These are phyloP conservation scores for Xylaria telfairii DNA, from an alignment of 495 filamentous ascomycete genomes.

Conservation along the genomic window DNA sequence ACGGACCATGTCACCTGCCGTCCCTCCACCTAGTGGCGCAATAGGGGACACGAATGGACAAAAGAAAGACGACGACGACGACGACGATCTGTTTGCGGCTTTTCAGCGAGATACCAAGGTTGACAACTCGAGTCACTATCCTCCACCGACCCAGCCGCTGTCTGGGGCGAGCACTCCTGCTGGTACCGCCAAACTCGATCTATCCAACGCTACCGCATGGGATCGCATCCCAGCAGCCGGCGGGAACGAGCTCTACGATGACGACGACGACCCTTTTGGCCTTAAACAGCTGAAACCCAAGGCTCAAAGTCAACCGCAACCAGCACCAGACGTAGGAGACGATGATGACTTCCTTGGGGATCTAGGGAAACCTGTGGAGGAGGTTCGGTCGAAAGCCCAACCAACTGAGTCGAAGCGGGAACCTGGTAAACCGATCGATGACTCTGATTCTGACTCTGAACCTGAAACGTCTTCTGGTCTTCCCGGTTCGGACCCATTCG, in stretches of 20 bases:
- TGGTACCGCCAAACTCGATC: conserved; percentile 31
- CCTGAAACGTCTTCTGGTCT: conserved; percentile 36
- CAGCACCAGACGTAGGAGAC: conserved; percentile 64
- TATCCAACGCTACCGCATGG: conserved; percentile 41
- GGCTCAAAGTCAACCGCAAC: conserved; percentile 39
- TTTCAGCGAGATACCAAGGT: conserved; percentile 65
- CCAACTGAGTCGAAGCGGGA: conserved; percentile 44
- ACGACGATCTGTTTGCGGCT: conserved; percentile 67
- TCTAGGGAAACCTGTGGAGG: conserved; percentile 84
- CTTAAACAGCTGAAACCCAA: conserved; percentile 67
- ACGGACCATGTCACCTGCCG: conserved; percentile 40
- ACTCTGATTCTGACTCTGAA: conserved; percentile 50
- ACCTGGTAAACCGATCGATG: conserved; percentile 53
- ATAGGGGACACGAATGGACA: conserved; percentile 39
- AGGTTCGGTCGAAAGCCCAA: conserved; percentile 58
- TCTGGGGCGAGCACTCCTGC: conserved; percentile 37
- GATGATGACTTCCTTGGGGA: conserved; percentile 92
- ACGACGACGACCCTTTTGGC: conserved; percentile 88
- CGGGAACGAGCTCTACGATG: conserved; percentile 38
- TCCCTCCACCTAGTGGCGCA: conserved; percentile 31
- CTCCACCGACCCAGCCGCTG: conserved; percentile 51
- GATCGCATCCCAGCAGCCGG: conserved; percentile 25
- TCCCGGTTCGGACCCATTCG: conserved; percentile 64
- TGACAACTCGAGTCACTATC: conserved; percentile 65
- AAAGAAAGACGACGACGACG: conserved; percentile 50